These are phyloP conservation scores for Vitis cinerea DNA, from an alignment of 164 flowering plant genomes.

Conservation along the genomic window DNA sequence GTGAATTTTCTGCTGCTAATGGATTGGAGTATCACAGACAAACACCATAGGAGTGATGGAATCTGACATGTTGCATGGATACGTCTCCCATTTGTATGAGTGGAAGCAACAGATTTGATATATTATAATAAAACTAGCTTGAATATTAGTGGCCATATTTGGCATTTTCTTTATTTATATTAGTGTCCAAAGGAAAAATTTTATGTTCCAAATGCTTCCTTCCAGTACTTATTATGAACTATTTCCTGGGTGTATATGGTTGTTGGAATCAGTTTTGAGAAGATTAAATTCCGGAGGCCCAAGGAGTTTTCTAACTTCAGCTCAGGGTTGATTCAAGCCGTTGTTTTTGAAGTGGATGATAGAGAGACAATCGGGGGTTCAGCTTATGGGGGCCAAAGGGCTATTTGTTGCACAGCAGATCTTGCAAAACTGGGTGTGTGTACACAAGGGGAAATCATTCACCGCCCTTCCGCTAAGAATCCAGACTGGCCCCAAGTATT, in stretches of 20 bases:
- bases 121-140: neutral
- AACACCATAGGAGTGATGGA: neutral
- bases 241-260: neutral
- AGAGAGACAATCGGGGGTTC: slow-evolving; percentile 93
- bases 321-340: slow-evolving; percentile 64
- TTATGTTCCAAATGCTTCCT: neutral
- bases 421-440: slow-evolving; percentile 92
- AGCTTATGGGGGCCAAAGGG: slow-evolving; percentile 98
- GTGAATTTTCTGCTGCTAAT: neutral
- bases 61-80: neutral
- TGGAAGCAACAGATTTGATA: neutral
- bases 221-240: neutral
- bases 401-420: slow-evolving; percentile 91
- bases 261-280: slow-evolving; percentile 69
- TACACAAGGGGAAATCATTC: slow-evolving; percentile 68
- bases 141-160: neutral
- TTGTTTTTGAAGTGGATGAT: slow-evolving; percentile 95
- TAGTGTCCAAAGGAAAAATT: neutral
- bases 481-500: slow-evolving; percentile 88
- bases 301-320: slow-evolving; percentile 48
- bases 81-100: neutral
- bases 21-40: neutral
- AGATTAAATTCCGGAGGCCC: slow-evolving; percentile 66
- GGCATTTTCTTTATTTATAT: neutral
- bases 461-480: slow-evolving; percentile 63